phyloP scores from a whole-genome alignment of 768 basidiomycete species.

The Agrocybe praecox region DNA sequence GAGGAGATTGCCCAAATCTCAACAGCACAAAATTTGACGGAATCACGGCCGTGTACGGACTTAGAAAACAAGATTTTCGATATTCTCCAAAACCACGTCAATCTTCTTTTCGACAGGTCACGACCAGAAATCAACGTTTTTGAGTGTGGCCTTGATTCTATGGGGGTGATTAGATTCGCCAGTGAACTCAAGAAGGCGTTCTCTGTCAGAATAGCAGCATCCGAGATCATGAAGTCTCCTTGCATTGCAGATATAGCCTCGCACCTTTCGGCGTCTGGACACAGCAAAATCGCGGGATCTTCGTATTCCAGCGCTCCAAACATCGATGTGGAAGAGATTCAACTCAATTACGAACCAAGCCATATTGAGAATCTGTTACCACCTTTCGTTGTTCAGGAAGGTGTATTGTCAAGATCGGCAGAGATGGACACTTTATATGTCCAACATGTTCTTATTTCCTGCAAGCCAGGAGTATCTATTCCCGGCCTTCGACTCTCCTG shows the following conservation, averaged over 20 bases:
- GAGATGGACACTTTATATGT: constrained; percentile 41
- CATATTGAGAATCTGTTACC: constrained; percentile 34
- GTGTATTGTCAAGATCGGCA: constrained; percentile 43
- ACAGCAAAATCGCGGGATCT: background rate
- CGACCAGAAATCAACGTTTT: constrained; percentile 30
- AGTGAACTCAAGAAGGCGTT: constrained; percentile 24
- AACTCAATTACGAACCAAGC: constrained; percentile 11
- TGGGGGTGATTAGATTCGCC: constrained; percentile 29
- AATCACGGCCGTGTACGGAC: constrained; percentile 14
- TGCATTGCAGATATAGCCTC: constrained; percentile 25
- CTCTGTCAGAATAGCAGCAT: constrained; percentile 21
- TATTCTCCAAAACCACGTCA: constrained; percentile 22
- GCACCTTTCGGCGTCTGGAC: background rate
- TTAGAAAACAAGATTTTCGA: constrained; percentile 20
- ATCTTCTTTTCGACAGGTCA: constrained; percentile 15
- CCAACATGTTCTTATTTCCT: constrained; percentile 41
- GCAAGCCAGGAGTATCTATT: constrained; percentile 22
- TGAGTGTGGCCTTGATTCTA: constrained; percentile 33
- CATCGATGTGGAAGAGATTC: constrained; percentile 7
- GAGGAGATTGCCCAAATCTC: constrained; percentile 23
- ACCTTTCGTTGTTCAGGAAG: constrained; percentile 49
- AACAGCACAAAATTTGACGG: constrained; percentile 5
- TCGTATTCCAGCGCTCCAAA: background rate
- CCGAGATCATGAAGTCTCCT: constrained; percentile 31
- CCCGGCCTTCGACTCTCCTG: constrained; percentile 32